Evolutionary conservation across 257 asterid genomes (phyloP).

Genomic region (Capsicum rhomboideum): DNA sequence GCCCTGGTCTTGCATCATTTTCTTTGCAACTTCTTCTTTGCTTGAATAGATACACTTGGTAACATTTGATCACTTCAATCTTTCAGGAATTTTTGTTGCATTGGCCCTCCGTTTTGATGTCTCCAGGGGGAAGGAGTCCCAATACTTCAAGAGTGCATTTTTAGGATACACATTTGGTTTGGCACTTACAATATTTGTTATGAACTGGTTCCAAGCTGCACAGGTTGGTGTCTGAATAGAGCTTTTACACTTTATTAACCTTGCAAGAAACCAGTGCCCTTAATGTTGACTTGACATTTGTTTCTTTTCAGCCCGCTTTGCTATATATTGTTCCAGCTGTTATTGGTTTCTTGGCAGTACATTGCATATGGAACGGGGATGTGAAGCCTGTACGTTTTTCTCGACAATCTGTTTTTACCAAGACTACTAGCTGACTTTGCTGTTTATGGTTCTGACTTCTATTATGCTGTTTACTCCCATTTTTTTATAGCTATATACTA

Average conservation of each 20-base stretch:
- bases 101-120: slow-evolving; percentile 91
- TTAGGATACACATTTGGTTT: slow-evolving; percentile 71
- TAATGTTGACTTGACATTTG: background rate
- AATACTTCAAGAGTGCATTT: slow-evolving; percentile 88
- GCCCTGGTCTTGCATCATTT: background rate
- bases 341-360: slow-evolving; percentile 82
- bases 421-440: background rate
- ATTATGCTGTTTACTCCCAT: background rate
- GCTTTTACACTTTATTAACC: background rate
- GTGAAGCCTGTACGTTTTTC: slow-evolving; percentile 63
- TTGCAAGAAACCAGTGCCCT: background rate
- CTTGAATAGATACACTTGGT: background rate
- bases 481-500: background rate
- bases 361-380: slow-evolving; percentile 85
- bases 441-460: background rate
- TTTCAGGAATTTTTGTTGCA: slow-evolving; percentile 94
- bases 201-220: slow-evolving; percentile 99
- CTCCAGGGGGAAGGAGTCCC: slow-evolving; percentile 69
- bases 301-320: slow-evolving; percentile 73
- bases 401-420: background rate
- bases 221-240: slow-evolving; percentile 43
- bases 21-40: background rate
- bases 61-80: background rate
- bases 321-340: slow-evolving; percentile 94
- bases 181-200: slow-evolving; percentile 64